Conservation (phyloP, 208 protist genomes). For the Wallacemonas rigidus region DNA sequence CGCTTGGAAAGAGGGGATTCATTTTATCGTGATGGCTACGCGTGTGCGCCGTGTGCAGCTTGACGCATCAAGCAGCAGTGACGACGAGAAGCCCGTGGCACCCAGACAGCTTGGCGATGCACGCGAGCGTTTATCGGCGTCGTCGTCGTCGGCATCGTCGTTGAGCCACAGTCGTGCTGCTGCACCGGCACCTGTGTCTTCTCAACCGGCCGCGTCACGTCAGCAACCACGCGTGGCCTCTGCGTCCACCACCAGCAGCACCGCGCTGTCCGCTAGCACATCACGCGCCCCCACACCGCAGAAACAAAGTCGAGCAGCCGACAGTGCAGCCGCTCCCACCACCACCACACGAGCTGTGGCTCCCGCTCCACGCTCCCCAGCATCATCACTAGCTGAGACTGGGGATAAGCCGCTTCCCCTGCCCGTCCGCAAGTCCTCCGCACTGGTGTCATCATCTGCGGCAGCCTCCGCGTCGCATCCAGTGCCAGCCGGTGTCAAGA, state of each 20-base stretch:
- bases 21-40: neutral
- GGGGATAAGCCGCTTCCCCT: slow-evolving; percentile 9
- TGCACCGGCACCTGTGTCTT: neutral
- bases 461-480: neutral
- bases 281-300: neutral
- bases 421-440: slow-evolving; percentile 5
- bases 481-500: neutral
- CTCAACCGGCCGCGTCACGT: neutral
- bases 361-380: no score
- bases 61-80: neutral
- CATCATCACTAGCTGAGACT: neutral
- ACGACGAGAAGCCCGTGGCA: neutral
- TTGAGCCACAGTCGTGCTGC: neutral
- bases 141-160: neutral
- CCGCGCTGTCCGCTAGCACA: neutral
- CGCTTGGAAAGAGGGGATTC: no score
- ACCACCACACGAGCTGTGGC: neutral
- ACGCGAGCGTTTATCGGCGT: neutral
- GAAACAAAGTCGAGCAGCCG: neutral
- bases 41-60: slow-evolving; percentile 3
- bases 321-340: neutral
- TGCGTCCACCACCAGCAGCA: neutral
- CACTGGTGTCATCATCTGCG: neutral
- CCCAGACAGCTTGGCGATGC: neutral
- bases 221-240: neutral